Evolutionary conservation across 495 filamentous ascomycete genomes (phyloP).

Genomic region (Staphylotrichum longicolle): DNA sequence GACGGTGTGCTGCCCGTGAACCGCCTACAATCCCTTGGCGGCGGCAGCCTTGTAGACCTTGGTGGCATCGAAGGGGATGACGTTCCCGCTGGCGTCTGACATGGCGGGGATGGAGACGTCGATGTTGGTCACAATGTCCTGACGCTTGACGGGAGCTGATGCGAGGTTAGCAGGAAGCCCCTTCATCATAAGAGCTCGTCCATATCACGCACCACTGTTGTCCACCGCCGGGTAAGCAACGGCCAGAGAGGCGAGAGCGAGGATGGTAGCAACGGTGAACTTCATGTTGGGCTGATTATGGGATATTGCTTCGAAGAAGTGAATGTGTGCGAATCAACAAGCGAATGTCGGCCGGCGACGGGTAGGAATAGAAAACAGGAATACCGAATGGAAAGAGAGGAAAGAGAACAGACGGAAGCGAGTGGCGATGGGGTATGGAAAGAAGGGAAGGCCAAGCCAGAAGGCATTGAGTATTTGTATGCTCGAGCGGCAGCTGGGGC

Average conservation of each 20-base stretch:
- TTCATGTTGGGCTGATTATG: slow-evolving; percentile 46
- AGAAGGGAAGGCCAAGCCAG: slow-evolving; percentile 19
- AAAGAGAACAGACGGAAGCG: slow-evolving; percentile 23
- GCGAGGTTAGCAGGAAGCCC: slow-evolving; percentile 3
- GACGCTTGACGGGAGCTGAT: slow-evolving; percentile 30
- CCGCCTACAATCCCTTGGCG: slow-evolving; percentile 30
- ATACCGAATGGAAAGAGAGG: slow-evolving; percentile 7
- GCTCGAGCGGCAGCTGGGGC: slow-evolving; percentile 14
- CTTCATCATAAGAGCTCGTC: background rate
- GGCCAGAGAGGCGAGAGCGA: slow-evolving; percentile 49
- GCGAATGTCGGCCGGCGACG: slow-evolving; percentile 33
- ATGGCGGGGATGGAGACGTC: slow-evolving; percentile 37
- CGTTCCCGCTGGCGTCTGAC: slow-evolving; percentile 41
- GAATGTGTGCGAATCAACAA: slow-evolving; percentile 20
- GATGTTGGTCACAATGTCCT: slow-evolving; percentile 24
- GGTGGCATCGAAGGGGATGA: slow-evolving; percentile 39
- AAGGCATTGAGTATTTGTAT: slow-evolving; percentile 40
- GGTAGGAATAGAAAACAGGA: slow-evolving; percentile 17
- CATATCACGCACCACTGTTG: slow-evolving; percentile 28
- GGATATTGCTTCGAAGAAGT: slow-evolving; percentile 20
- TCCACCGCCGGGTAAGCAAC: slow-evolving; percentile 38
- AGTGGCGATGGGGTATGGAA: slow-evolving; percentile 27
- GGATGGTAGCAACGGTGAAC: slow-evolving; percentile 45
- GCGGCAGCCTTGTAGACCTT: slow-evolving; percentile 36
- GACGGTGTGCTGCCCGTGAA: too few species aligned